Evolutionary conservation across 208 protist genomes (phyloP).

Genomic region (Crithidia expoeki): DNA sequence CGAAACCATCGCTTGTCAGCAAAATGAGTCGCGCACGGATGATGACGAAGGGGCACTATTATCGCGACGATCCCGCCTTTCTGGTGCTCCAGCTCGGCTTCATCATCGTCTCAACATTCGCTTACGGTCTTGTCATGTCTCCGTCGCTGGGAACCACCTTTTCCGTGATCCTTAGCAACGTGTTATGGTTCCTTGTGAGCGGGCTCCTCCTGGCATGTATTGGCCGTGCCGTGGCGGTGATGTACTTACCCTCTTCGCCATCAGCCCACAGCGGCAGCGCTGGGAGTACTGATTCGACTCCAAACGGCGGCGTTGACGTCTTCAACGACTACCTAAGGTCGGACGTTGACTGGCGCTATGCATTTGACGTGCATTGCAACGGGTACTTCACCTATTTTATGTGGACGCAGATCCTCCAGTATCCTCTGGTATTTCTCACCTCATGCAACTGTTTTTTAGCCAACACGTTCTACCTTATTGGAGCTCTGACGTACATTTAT

Average conservation of each 20-base stretch:
- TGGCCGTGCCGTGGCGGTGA: constrained; percentile 30
- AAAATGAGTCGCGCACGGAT: constrained; percentile 89
- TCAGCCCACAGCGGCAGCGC: not conserved
- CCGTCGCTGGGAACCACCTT: constrained; percentile 43
- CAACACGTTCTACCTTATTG: constrained; percentile 74
- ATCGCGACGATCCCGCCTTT: constrained; percentile 97
- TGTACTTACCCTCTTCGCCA: constrained; percentile 27
- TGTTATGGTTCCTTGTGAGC: constrained; percentile 62
- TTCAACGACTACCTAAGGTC: constrained; percentile 24
- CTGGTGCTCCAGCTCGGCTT: constrained; percentile 92
- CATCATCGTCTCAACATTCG: constrained; percentile 62
- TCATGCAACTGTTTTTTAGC: constrained; percentile 73
- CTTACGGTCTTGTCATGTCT: constrained; percentile 42
- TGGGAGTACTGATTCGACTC: not conserved
- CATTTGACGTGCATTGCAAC: constrained; percentile 98
- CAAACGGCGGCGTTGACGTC: constrained; percentile 12
- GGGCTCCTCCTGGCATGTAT: constrained; percentile 70
- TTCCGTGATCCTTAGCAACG: constrained; percentile 46
- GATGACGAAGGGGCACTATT: constrained; percentile 97
- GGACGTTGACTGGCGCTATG: constrained; percentile 94
- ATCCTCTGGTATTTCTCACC: constrained; percentile 21
- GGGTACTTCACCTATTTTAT: constrained; percentile 95
- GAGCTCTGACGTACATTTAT: constrained; percentile 85
- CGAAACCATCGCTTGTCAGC: constrained; percentile 80
- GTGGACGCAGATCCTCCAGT: constrained; percentile 91